These are phyloP conservation scores for Mariannaea elegans DNA, from an alignment of 2,329 filamentous ascomycete species.

Conservation along the genomic window DNA sequence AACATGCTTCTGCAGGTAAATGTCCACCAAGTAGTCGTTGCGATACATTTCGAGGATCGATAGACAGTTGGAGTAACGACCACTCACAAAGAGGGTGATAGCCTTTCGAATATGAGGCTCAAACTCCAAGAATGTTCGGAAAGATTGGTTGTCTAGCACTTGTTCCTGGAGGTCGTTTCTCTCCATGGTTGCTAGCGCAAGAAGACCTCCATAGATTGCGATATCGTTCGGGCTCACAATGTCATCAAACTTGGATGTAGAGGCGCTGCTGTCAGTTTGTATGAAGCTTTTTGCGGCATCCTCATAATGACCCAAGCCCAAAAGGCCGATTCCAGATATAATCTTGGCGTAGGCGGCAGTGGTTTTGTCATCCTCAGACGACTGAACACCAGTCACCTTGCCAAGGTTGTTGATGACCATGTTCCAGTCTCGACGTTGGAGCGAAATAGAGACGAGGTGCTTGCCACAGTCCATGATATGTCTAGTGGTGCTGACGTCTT, in stretches of 20 bases:
- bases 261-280: conserved; percentile 60
- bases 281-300: conserved; percentile 80
- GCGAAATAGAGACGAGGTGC: conserved; percentile 77
- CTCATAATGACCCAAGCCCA: conserved; percentile 56
- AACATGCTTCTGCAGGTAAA: conserved; percentile 83
- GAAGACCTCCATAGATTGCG: conserved; percentile 89
- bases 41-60: conserved; percentile 83
- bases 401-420: conserved; percentile 66
- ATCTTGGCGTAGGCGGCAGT: conserved; percentile 61
- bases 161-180: conserved; percentile 75
- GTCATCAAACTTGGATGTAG: conserved; percentile 69
- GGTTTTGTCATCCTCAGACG: conserved; percentile 56
- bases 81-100: conserved; percentile 87
- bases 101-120: conserved; percentile 95
- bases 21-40: conserved; percentile 87
- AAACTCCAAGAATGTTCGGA: conserved; percentile 88
- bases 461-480: conserved; percentile 86
- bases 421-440: conserved; percentile 82
- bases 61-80: conserved; percentile 87
- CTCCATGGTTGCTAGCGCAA: conserved; percentile 90
- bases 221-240: conserved; percentile 87
- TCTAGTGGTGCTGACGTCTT: conserved; percentile 83
- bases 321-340: conserved; percentile 58
- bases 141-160: conserved; percentile 82
- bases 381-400: conserved; percentile 68